Percentiles rank a stretch among this genome's conserved stretches.
Evolutionary conservation across 169 alveolate genomes (phyloP).

Genomic region (Plasmodium vivax): DNA sequence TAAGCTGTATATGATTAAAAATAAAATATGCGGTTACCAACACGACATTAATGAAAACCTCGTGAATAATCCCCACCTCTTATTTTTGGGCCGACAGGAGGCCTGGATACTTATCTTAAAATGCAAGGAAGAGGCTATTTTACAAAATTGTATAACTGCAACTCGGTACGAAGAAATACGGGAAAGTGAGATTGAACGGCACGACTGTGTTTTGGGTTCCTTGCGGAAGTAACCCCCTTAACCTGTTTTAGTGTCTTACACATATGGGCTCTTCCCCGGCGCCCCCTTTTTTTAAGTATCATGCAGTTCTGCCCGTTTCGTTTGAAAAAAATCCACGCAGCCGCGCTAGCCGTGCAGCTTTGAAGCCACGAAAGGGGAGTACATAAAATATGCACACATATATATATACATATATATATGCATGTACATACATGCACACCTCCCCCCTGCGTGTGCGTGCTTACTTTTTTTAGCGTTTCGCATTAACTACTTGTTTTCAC

Average conservation of each 20-base stretch:
- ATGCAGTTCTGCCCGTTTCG: background rate
- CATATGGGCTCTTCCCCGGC: background rate
- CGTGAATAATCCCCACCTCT: slow-evolving; percentile 20
- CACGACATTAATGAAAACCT: slow-evolving; percentile 59
- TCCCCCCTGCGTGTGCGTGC: background rate
- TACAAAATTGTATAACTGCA: slow-evolving; percentile 5
- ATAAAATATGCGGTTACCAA: slow-evolving; percentile 54
- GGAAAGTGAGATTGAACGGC: slow-evolving; percentile 9
- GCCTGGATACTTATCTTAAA: slow-evolving; percentile 68
- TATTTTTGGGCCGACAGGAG: slow-evolving; percentile 11
- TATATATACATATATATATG: no score
- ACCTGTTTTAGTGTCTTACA: background rate
- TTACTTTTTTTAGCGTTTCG: background rate
- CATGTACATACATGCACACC: background rate
- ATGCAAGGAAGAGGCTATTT: background rate
- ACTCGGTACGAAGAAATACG: slow-evolving; percentile 25
- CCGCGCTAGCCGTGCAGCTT: background rate
- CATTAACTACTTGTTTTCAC: background rate
- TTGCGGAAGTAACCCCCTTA: slow-evolving; percentile 4
- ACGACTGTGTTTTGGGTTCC: background rate
- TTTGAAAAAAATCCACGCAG: background rate
- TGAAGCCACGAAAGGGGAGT: background rate
- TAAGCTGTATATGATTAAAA: slow-evolving; percentile 35
- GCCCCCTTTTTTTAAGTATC: background rate
- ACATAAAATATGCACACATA: background rate